Conservation (phyloP, 2,329 filamentous ascomycete genomes). For the Ceratocystis cubensis region DNA sequence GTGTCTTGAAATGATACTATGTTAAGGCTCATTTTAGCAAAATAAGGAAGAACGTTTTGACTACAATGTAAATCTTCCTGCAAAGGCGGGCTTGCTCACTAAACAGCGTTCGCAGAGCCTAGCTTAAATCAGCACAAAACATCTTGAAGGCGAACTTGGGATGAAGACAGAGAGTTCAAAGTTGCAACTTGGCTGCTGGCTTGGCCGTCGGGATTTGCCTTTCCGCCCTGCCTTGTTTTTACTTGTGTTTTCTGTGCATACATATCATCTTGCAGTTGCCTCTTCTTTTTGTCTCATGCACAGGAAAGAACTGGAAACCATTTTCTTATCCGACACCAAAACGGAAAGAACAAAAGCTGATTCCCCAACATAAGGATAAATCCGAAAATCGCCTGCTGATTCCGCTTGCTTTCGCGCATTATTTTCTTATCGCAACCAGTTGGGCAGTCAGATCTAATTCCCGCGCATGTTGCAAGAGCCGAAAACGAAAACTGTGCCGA, state of each 20-base stretch:
- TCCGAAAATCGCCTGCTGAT: not conserved
- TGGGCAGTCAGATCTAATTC: too few species aligned
- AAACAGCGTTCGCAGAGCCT: not conserved
- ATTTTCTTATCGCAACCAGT: not conserved
- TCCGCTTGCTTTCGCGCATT: not conserved
- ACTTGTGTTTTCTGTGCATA: not conserved
- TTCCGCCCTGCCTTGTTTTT: not conserved
- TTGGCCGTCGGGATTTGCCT: not conserved
- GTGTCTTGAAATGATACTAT: slow-evolving; percentile 9
- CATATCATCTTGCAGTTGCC: not conserved
- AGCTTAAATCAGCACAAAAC: not conserved
- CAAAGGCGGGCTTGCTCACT: not conserved
- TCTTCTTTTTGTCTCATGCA: not conserved
- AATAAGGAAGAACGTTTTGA: not conserved
- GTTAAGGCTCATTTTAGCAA: slow-evolving; percentile 6
- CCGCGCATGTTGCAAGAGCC: not conserved
- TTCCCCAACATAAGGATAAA: not conserved
- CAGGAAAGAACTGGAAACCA: not conserved
- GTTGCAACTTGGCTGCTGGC: not conserved
- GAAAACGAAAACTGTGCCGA: not conserved
- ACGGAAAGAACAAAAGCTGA: not conserved
- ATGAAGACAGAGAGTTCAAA: not conserved
- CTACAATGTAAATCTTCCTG: not conserved
- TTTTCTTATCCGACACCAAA: not conserved
- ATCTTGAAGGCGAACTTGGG: not conserved